Conservation (phyloP, 2,329 filamentous ascomycete genomes). For the Colletotrichum neosansevieriae region DNA sequence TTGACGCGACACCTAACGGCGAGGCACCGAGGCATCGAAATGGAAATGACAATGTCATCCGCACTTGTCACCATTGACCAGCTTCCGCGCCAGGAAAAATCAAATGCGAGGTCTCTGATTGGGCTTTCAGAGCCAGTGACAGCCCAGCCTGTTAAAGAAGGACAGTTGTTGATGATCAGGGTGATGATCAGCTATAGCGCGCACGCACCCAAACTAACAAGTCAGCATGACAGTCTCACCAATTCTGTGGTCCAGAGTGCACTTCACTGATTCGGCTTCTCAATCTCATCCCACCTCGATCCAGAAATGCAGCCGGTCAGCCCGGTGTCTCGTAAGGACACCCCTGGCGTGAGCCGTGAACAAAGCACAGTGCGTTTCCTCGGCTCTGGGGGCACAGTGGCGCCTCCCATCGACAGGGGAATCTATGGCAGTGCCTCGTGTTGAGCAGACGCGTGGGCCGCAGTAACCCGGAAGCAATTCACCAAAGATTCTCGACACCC, state of each 20-base stretch:
- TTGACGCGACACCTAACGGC: background rate
- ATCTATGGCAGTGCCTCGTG: constrained; percentile 32
- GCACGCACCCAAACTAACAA: too few relatives aligned
- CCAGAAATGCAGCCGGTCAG: constrained; percentile 14
- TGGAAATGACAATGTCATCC: constrained; percentile 24
- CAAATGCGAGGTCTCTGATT: constrained; percentile 24
- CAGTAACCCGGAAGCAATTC: constrained; percentile 26
- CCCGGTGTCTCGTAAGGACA: background rate
- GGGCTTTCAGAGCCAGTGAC: background rate
- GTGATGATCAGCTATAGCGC: too few relatives aligned
- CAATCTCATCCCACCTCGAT: constrained; percentile 11
- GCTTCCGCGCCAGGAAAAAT: constrained; percentile 4
- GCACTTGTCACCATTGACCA: constrained; percentile 30
- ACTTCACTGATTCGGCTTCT: background rate
- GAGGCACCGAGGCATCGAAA: constrained; percentile 32
- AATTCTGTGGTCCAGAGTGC: background rate
- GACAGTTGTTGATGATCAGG: too few relatives aligned
- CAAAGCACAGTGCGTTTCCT: constrained; percentile 22
- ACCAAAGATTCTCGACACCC: constrained; percentile 33
- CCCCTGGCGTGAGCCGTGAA: constrained; percentile 16
- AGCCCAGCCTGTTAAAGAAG: too few relatives aligned
- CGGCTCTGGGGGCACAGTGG: constrained; percentile 1
- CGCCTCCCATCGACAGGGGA: background rate
- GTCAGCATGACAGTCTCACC: too few relatives aligned
- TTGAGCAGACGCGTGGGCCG: constrained; percentile 32